A percentile compares a stretch with the other conserved stretches of the same genome.
These are phyloP conservation scores for Podospora didyma DNA, from an alignment of 495 filamentous ascomycete species.

Conservation along the genomic window DNA sequence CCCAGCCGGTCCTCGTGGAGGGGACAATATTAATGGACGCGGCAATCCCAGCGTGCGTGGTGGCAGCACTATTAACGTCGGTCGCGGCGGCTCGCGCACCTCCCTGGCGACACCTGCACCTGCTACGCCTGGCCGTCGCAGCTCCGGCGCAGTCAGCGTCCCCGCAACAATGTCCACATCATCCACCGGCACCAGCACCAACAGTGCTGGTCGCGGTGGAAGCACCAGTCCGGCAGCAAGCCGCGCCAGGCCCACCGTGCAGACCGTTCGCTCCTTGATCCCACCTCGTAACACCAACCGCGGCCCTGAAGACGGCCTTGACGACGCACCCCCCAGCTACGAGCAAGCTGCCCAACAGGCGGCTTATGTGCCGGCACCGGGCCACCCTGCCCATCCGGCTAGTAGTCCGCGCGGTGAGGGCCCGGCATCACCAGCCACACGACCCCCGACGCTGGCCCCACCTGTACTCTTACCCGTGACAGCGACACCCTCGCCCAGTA, in stretches of 20 bases:
- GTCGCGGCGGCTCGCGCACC: constrained; percentile 8
- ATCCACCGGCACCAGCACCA: constrained; percentile 3
- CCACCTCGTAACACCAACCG: constrained; percentile 34
- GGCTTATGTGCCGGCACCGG: constrained; percentile 59
- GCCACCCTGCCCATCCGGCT: constrained; percentile 53
- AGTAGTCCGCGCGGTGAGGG: constrained; percentile 27
- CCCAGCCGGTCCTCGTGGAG: constrained; percentile 8
- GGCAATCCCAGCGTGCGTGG: background rate
- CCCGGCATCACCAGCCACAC: constrained; percentile 1
- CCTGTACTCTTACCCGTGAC: no score
- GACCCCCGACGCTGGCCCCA: background rate
- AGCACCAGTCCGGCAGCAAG: background rate
- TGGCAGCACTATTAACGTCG: background rate
- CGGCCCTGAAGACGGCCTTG: constrained; percentile 45
- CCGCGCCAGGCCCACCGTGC: constrained; percentile 12
- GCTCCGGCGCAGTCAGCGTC: constrained; percentile 14
- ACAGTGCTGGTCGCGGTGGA: constrained; percentile 8
- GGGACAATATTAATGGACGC: constrained; percentile 4
- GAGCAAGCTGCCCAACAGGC: constrained; percentile 68
- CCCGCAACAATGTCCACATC: constrained; percentile 13
- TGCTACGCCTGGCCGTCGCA: constrained; percentile 9
- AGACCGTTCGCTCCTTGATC: constrained; percentile 42
- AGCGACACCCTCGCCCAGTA: no score
- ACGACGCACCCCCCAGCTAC: constrained; percentile 73
- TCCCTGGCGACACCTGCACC: constrained; percentile 1